These are phyloP conservation scores for Macrocybe gigantea DNA, from an alignment of 768 basidiomycete species.

Conservation along the genomic window DNA sequence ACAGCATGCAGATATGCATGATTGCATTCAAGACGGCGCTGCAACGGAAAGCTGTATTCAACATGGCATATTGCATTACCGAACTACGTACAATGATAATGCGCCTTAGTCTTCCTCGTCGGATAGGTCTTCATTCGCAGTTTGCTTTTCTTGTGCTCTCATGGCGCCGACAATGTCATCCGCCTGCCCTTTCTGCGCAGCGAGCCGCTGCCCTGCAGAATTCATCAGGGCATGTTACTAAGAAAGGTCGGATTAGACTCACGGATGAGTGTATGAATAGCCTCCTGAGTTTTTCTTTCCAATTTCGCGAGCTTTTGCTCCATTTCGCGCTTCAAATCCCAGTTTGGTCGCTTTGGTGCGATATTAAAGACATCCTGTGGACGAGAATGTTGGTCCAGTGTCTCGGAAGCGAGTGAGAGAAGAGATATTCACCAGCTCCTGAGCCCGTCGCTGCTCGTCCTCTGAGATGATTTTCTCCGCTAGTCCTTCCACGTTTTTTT, in stretches of 20 bases:
- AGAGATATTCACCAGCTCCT: conserved; percentile 69
- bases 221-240: background rate
- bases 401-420: background rate
- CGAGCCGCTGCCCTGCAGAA: conserved; percentile 65
- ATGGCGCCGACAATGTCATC: conserved; percentile 82
- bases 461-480: conserved; percentile 81
- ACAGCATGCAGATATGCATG: no score
- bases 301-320: conserved; percentile 85
- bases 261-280: conserved; percentile 93
- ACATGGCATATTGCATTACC: no score
- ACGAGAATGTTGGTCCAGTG: background rate
- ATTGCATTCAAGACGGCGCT: no score
- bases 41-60: no score
- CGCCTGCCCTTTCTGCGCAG: conserved; percentile 71
- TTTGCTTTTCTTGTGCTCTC: conserved; percentile 65
- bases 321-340: conserved; percentile 93
- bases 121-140: conserved; percentile 43
- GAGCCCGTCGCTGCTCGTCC: conserved; percentile 77
- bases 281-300: conserved; percentile 88
- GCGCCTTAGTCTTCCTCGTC: conserved; percentile 53
- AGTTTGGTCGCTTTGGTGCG: conserved; percentile 93
- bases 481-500: conserved; percentile 77
- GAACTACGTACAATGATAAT: background rate
- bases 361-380: conserved; percentile 91
- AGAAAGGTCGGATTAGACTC: conserved; percentile 23